These are phyloP conservation scores for Fusarium miscanthi DNA, from an alignment of 2,329 filamentous ascomycete genomes.

Conservation along the genomic window DNA sequence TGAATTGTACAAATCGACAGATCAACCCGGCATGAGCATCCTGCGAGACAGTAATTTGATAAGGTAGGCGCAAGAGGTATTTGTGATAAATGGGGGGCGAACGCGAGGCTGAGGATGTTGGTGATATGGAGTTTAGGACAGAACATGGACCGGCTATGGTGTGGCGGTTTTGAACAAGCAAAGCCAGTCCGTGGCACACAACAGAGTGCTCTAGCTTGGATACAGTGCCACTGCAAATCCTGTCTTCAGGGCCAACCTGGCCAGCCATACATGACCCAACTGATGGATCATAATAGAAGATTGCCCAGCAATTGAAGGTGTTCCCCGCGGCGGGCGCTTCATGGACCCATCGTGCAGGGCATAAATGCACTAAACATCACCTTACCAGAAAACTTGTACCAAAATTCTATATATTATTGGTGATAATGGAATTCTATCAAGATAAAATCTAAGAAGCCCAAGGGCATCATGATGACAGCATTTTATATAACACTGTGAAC, in stretches of 20 bases:
- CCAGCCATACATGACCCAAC: constrained; percentile 1
- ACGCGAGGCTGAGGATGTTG: constrained; percentile 31
- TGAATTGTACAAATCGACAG: constrained; percentile 28
- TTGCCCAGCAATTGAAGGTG: constrained; percentile 9
- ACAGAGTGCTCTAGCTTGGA: constrained; percentile 1
- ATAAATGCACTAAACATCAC: constrained; percentile 26
- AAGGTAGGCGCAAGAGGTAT: not conserved
- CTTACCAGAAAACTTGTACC: not conserved
- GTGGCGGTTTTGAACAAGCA: constrained; percentile 26
- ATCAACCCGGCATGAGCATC: not conserved
- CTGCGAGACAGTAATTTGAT: not conserved
- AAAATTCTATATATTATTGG: constrained; percentile 8
- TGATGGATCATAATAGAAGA: not conserved
- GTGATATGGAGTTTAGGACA: constrained; percentile 21
- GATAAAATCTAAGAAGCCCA: not conserved
- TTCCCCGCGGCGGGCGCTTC: constrained; percentile 19
- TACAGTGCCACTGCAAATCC: not conserved
- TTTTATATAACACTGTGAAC: not conserved
- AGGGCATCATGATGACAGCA: constrained; percentile 18
- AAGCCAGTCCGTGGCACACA: constrained; percentile 19
- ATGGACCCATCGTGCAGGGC: constrained; percentile 1
- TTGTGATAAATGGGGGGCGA: constrained; percentile 7
- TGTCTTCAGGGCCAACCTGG: constrained; percentile 2
- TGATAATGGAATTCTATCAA: constrained; percentile 6
- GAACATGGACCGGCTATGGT: constrained; percentile 21